These are phyloP conservation scores for Ogataea sp. DNA, from an alignment of 805 yeast genomes.

Conservation along the genomic window DNA sequence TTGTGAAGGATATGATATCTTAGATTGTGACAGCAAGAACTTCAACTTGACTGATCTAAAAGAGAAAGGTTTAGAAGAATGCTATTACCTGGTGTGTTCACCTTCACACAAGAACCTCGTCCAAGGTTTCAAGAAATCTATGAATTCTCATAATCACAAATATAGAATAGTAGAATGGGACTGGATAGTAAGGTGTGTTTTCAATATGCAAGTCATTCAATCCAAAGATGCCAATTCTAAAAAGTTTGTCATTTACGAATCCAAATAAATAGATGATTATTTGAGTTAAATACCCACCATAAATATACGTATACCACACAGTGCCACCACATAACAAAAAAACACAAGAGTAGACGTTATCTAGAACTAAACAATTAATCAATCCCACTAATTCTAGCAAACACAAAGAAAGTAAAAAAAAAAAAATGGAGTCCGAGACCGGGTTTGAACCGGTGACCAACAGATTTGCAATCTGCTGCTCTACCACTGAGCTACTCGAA, in stretches of 20 bases:
- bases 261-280: background rate
- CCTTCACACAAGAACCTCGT: slow-evolving; percentile 25
- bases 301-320: no score
- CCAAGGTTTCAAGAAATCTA: slow-evolving; percentile 18
- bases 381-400: background rate
- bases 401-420: background rate
- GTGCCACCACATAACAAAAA: no score
- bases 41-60: slow-evolving; percentile 5
- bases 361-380: no score
- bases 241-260: background rate
- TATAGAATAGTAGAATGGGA: slow-evolving; percentile 50
- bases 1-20: slow-evolving; percentile 7
- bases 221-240: background rate
- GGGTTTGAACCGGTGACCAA: slow-evolving; percentile 97
- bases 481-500: slow-evolving; percentile 88
- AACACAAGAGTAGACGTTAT: no score
- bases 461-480: slow-evolving; percentile 99
- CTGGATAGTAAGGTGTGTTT: slow-evolving; percentile 52
- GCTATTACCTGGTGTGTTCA: slow-evolving; percentile 15
- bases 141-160: slow-evolving; percentile 6
- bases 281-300: no score
- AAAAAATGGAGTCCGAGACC: slow-evolving; percentile 68
- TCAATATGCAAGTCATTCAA: slow-evolving; percentile 28
- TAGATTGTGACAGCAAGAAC: slow-evolving; percentile 13
- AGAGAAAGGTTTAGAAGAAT: slow-evolving; percentile 9